phyloP scores from a whole-genome alignment of 1,139 yeast genomes.

The Suhomyces chickasaworum region DNA sequence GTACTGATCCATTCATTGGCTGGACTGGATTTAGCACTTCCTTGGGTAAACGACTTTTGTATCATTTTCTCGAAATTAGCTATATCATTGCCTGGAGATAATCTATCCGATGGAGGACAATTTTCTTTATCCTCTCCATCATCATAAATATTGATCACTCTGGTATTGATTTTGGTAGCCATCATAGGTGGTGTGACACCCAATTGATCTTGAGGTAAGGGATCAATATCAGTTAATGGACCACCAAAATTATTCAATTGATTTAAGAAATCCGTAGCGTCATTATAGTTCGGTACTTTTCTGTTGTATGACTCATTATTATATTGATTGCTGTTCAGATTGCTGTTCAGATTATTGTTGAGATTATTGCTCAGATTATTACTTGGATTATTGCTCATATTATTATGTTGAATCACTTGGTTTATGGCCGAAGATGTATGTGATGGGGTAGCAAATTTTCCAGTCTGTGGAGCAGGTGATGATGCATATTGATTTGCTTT shows the following conservation, averaged over 20 bases:
- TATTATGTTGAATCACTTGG: conserved; percentile 43
- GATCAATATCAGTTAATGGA: conserved; percentile 58
- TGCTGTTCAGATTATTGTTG: conserved; percentile 15
- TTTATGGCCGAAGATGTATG: conserved; percentile 50
- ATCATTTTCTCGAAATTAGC: conserved; percentile 45
- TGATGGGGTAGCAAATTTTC: conserved; percentile 44
- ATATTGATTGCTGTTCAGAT: conserved; percentile 2
- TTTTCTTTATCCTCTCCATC: conserved; percentile 48
- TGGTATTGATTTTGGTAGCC: conserved; percentile 50
- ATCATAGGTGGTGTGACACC: conserved; percentile 50
- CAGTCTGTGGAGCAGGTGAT: conserved; percentile 27
- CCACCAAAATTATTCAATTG: conserved; percentile 54
- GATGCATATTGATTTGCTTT: conserved; percentile 27
- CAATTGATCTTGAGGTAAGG: conserved; percentile 40
- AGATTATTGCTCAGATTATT: conserved; percentile 12
- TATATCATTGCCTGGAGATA: conserved; percentile 23
- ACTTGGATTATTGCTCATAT: no score
- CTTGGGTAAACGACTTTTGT: conserved; percentile 37
- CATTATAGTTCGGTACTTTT: conserved; percentile 40
- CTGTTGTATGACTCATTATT: conserved; percentile 15
- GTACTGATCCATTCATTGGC: conserved; percentile 40
- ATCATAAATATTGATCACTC: conserved; percentile 44
- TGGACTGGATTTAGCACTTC: conserved; percentile 35
- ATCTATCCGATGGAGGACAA: conserved; percentile 35
- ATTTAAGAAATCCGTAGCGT: conserved; percentile 48